Conservation (phyloP, 306 rosid genomes). For the Senna tora region DNA sequence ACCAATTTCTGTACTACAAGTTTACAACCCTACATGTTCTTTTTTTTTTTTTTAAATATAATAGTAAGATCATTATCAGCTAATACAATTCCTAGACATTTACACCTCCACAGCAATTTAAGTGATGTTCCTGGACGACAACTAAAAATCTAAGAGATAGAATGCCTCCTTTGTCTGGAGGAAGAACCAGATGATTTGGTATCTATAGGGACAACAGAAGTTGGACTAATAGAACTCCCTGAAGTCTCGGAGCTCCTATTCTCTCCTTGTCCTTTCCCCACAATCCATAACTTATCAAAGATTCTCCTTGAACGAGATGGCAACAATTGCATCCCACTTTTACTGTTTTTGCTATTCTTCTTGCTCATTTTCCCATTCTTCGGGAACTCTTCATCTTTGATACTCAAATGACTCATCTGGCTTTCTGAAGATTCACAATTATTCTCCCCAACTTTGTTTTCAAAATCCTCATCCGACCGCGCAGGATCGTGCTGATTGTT, state of each 20-base stretch:
- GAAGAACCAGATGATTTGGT: constrained; percentile 76
- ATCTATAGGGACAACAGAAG: constrained; percentile 72
- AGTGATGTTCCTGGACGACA: constrained; percentile 32
- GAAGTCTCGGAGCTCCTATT: constrained; percentile 90
- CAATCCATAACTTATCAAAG: constrained; percentile 78
- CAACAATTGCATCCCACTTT: constrained; percentile 77
- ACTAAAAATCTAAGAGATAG: constrained; percentile 65
- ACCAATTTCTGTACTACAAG: constrained; percentile 37
- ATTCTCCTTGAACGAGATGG: constrained; percentile 93
- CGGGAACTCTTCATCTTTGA: constrained; percentile 52
- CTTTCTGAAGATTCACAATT: constrained; percentile 50
- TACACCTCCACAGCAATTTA: constrained; percentile 53
- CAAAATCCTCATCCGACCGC: constrained; percentile 45
- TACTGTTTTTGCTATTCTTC: constrained; percentile 75
- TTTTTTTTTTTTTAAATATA: not conserved
- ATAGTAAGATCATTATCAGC: not conserved
- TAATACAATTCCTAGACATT: constrained; percentile 53
- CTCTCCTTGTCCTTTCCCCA: constrained; percentile 79
- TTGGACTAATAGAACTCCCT: constrained; percentile 92
- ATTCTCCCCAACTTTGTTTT: constrained; percentile 47
- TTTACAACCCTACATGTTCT: not conserved
- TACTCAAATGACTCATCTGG: constrained; percentile 56
- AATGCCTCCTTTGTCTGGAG: constrained; percentile 87
- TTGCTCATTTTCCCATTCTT: constrained; percentile 60
- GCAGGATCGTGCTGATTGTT: constrained; percentile 36